Evolutionary conservation across 1,284 basidiomycete species (phyloP), one percentile per base, ranked within the genome.

Genomic region (Austropuccinia psidii): DNA sequence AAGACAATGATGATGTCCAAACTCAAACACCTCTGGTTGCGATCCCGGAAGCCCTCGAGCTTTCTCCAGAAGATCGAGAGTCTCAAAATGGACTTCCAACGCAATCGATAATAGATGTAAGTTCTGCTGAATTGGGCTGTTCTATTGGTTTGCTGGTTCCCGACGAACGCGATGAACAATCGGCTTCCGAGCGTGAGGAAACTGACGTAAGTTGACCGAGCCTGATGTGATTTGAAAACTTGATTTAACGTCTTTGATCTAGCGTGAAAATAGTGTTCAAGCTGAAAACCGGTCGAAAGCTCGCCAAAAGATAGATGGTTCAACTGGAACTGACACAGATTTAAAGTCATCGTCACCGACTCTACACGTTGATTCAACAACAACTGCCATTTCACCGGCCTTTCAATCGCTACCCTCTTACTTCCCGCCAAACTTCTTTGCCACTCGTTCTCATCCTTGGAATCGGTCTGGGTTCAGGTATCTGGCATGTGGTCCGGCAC

Each of bases 401-500:
- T 72, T 72, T 39, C 69, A 72, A 43, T 13, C 69, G 15, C 33
- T 72, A 15, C 61, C 70, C n/a, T 15, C 47, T 39, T 52, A 43
- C 52, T 54, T 64, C 29, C 61, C 70, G 8, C 13, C 61, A 19
- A 37, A 64, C 7, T 73, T 73, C 27, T 65, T 54, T 50, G 49
- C 70, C 15, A 73, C 70, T 21, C 60, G 70, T 2, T 73, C 70
- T 21, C 70, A 73, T 45, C 70, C 70, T 35, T 73, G 61, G 60
- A 64, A 64, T 39, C 60, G 70, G 24, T 65, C 70, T 0, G 60
- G 60, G 21, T 93, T 87, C 78, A 87, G 91, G 54, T 93, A 93
- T 78, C 84, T 87, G 9, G 89, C 90, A 33, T 91, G 90, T 0
- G 90, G 90, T 17, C 84, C 84, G 2, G 88, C 87, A 8, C 84